phyloP scores from a whole-genome alignment of 1,284 basidiomycete genomes.

The Inonotus hispidus region DNA sequence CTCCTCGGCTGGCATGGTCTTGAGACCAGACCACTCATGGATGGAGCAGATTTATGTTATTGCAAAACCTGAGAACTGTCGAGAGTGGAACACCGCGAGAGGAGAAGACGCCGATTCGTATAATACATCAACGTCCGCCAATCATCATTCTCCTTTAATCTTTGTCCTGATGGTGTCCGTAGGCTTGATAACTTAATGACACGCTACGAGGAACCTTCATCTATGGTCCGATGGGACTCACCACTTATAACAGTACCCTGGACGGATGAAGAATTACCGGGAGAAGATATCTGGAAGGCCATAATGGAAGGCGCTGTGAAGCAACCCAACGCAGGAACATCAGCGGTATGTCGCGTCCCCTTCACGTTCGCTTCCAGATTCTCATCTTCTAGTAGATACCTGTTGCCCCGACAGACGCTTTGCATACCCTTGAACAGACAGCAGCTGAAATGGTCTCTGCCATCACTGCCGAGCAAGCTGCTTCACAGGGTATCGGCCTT shows the following conservation, averaged over 20 bases:
- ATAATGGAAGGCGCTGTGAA: constrained; percentile 76
- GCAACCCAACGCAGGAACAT: constrained; percentile 84
- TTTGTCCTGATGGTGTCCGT: constrained; percentile 6
- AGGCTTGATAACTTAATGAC: constrained; percentile 87
- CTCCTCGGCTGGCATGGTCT: background rate
- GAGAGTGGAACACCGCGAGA: constrained; percentile 66
- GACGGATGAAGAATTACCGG: constrained; percentile 67
- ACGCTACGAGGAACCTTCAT: constrained; percentile 93
- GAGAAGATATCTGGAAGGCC: constrained; percentile 75
- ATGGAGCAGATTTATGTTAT: constrained; percentile 65
- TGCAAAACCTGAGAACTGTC: constrained; percentile 74
- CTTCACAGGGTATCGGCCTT: constrained; percentile 32
- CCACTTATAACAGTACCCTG: constrained; percentile 85
- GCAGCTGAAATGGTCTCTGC: constrained; percentile 62
- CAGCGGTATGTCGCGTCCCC: constrained; percentile 50
- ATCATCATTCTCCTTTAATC: background rate
- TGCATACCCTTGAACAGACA: constrained; percentile 73
- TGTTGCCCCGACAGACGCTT: constrained; percentile 77
- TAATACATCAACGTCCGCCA: constrained; percentile 65
- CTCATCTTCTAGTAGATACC: constrained; percentile 41
- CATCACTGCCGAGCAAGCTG: constrained; percentile 56
- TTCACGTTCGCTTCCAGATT: constrained; percentile 5
- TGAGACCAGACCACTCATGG: background rate
- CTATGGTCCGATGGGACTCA: constrained; percentile 96
- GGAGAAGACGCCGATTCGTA: constrained; percentile 47